Conservation (phyloP, 2,329 filamentous ascomycete genomes). For the Nigrospora sphaerica region DNA sequence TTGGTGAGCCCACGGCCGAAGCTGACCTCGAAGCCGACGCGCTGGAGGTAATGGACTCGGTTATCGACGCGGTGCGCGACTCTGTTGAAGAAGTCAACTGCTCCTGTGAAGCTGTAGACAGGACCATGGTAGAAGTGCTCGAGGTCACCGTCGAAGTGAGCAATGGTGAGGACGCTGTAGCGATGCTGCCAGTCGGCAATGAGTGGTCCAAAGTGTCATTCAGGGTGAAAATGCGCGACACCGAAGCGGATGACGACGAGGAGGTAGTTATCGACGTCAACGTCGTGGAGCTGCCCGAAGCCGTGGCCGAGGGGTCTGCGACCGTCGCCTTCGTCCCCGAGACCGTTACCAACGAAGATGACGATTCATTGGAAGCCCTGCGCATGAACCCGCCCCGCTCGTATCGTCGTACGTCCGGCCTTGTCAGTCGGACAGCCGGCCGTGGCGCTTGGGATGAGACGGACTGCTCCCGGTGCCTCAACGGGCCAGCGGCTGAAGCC, state of each 20-base stretch:
- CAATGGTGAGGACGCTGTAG: neutral
- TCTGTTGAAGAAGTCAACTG: neutral
- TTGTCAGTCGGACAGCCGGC: conserved; percentile 11
- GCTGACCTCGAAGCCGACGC: neutral
- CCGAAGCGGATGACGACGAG: neutral
- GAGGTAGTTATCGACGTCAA: neutral
- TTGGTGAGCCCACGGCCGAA: neutral
- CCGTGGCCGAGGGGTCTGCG: neutral
- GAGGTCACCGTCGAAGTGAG: neutral
- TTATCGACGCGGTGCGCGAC: neutral
- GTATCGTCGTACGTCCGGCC: conserved; percentile 12
- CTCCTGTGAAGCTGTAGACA: no score
- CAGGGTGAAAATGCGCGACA: conserved; percentile 4
- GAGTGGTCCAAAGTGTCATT: conserved; percentile 1
- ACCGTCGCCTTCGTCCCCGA: neutral
- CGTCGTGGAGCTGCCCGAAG: neutral
- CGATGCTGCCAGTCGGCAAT: neutral
- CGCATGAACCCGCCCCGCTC: conserved; percentile 7
- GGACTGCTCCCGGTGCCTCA: conserved; percentile 19
- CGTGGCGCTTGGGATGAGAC: conserved; percentile 3
- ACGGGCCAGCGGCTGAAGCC: conserved; percentile 22
- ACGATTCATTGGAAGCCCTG: conserved; percentile 9
- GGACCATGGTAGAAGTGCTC: neutral
- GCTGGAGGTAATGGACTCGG: neutral
- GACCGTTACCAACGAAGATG: neutral